These are phyloP conservation scores for Gossypium stocksii DNA, from an alignment of 345 rosid species.

Conservation along the genomic window DNA sequence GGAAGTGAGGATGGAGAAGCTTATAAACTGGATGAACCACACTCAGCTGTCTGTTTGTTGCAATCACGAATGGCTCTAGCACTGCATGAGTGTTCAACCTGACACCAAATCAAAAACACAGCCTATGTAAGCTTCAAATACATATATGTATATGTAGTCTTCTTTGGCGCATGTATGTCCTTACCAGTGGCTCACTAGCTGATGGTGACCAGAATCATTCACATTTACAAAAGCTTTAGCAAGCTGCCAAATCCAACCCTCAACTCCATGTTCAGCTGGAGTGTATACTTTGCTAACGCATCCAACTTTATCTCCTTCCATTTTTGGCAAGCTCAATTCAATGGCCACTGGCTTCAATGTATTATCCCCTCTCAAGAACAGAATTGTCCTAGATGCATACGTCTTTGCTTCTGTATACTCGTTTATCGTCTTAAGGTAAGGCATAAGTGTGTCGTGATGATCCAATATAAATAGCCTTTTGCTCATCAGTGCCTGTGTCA, in stretches of 20 bases:
- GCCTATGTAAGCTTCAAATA: not conserved
- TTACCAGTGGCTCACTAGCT: conserved; percentile 82
- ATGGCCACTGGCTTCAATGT: conserved; percentile 74
- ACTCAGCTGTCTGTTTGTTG: conserved; percentile 62
- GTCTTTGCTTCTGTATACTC: conserved; percentile 38
- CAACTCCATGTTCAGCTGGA: conserved; percentile 55
- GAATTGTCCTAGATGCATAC: conserved; percentile 68
- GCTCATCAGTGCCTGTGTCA: conserved; percentile 43
- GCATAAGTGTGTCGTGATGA: conserved; percentile 76
- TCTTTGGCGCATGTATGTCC: conserved; percentile 8
- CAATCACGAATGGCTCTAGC: conserved; percentile 69
- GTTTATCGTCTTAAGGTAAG: conserved; percentile 57
- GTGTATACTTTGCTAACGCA: conserved; percentile 64
- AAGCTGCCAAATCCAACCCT: conserved; percentile 71
- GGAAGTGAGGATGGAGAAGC: conserved; percentile 86
- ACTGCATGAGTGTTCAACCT: conserved; percentile 74
- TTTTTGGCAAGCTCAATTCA: conserved; percentile 76
- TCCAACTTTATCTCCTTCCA: conserved; percentile 60
- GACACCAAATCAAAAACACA: not conserved
- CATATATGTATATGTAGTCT: not conserved
- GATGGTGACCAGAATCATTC: conserved; percentile 81
- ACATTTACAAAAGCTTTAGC: conserved; percentile 81
- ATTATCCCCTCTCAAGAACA: conserved; percentile 58
- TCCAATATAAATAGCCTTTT: conserved; percentile 68
- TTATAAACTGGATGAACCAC: conserved; percentile 76